Conservation (phyloP, 148 eudicot species). For the Camellia granthamiana region DNA sequence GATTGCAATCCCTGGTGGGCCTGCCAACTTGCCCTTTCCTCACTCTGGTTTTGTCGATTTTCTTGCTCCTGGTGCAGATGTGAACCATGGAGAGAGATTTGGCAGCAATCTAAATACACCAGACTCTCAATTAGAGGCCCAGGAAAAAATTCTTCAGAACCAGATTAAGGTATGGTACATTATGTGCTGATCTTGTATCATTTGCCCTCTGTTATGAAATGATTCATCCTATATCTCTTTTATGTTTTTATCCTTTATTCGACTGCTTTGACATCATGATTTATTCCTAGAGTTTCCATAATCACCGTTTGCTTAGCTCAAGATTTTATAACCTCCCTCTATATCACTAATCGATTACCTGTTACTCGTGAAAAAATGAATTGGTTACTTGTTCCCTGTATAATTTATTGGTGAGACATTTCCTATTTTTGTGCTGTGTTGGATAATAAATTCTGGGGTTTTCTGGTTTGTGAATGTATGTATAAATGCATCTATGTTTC, state of each 20-base stretch:
- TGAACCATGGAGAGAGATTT: constrained; percentile 26
- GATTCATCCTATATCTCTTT: not conserved
- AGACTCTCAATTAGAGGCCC: constrained; percentile 42
- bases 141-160: constrained; percentile 48
- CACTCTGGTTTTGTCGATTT: constrained; percentile 36
- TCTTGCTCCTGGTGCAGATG: constrained; percentile 34
- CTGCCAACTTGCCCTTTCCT: constrained; percentile 28
- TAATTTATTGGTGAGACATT: too few species aligned
- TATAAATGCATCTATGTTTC: too few species aligned
- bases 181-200: not conserved
- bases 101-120: constrained; percentile 25
- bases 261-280: not conserved
- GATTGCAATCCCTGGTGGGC: constrained; percentile 32
- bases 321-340: not conserved
- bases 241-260: not conserved
- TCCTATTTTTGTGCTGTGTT: not conserved
- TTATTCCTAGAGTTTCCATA: not conserved
- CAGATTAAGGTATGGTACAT: constrained; percentile 65
- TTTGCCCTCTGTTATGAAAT: not conserved
- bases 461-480: too few species aligned
- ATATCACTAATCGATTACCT: not conserved
- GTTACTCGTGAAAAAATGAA: too few species aligned
- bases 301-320: not conserved
- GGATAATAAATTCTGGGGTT: too few species aligned
- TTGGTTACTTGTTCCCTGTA: too few species aligned